Base-by-base conservation (phyloP, 2,329 filamentous ascomycete genomes). In the Hypoxylon sp. region DNA sequence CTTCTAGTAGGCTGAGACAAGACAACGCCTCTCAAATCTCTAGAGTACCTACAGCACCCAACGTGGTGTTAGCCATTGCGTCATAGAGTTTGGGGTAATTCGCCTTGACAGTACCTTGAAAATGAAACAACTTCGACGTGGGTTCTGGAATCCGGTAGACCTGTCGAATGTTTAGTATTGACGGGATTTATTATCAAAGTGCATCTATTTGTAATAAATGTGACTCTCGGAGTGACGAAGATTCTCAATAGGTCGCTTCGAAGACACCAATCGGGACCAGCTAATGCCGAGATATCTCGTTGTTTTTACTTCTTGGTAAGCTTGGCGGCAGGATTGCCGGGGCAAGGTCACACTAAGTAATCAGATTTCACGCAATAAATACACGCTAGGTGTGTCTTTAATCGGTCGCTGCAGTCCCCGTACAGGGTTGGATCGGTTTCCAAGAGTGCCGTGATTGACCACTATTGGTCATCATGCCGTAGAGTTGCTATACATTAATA, bases 401-500 rank as follows among this genome's bases (percentile, higher is more conserved):
- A 35, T 68, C 68, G 68, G 60, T 67, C 52, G 13, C 35, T 50
- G 5, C n/a, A 46, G n/a, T 33, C 46, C 65, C 59, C 59, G 63
- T 14, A 14, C 37, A 53, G 24, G 58, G 63, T 24, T 50, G 19
- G 10, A 22, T 52, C 57, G 68, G 65, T 48, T 19, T 42, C 48
- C 42, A 26, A 8, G 57, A 47, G n/a, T 35, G 2, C 68, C 68
- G 61, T 56, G 48, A 67, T 59, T 3, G 22, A 56, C 51, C 17
- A 24, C 8, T 33, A 52, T 70, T 70, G 60, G 51, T 68, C 54
- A 65, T 62, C 22, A 44, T 67, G 22, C n/a, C 47, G n/a, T 60
- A 10, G 54, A 47, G 50, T 54, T 26, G 26, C 19, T 50, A 26
- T 48, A 44, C 14, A 48, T 35, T 55, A 54, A n/a, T 46, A 67